These are phyloP conservation scores for Picea mariana DNA, from an alignment of 83 land plant species.

Conservation along the genomic window DNA sequence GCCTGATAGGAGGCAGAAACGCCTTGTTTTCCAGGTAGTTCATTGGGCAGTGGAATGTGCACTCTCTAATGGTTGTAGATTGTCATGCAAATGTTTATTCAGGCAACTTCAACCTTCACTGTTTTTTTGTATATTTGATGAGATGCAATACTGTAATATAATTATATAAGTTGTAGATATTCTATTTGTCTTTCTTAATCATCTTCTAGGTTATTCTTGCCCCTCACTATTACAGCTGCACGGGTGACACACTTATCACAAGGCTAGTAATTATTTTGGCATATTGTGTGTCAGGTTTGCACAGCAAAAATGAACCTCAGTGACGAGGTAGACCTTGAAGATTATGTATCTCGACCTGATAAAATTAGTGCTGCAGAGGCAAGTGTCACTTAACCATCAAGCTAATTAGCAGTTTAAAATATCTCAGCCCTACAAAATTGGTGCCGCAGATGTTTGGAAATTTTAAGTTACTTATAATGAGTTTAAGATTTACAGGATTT, in stretches of 20 bases:
- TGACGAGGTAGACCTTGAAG: constrained; percentile 60
- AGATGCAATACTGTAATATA: too few relatives aligned
- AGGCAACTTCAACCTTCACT: background rate
- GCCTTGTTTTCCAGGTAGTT: constrained; percentile 89
- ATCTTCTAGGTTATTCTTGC: background rate
- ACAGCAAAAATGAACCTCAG: constrained; percentile 64
- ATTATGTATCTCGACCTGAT: constrained; percentile 60
- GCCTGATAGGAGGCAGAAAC: constrained; percentile 91
- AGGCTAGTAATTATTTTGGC: constrained; percentile 5
- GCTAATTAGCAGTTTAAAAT: background rate
- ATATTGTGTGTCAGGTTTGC: constrained; percentile 37
- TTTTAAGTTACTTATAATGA: background rate
- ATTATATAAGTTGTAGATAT: too few relatives aligned
- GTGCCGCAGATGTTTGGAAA: background rate
- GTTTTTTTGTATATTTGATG: constrained; percentile 3
- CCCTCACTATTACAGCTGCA: too few relatives aligned
- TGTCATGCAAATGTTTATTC: background rate
- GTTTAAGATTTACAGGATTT: background rate
- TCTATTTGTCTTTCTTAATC: too few relatives aligned
- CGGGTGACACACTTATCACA: too few relatives aligned
- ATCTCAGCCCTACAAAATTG: too few relatives aligned
- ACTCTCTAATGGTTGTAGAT: background rate
- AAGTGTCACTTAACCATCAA: background rate
- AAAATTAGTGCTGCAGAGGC: constrained; percentile 68
- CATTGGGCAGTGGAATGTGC: background rate